phyloP scores from a whole-genome alignment of 495 filamentous ascomycete species.

The Bacidia gigantensis region DNA sequence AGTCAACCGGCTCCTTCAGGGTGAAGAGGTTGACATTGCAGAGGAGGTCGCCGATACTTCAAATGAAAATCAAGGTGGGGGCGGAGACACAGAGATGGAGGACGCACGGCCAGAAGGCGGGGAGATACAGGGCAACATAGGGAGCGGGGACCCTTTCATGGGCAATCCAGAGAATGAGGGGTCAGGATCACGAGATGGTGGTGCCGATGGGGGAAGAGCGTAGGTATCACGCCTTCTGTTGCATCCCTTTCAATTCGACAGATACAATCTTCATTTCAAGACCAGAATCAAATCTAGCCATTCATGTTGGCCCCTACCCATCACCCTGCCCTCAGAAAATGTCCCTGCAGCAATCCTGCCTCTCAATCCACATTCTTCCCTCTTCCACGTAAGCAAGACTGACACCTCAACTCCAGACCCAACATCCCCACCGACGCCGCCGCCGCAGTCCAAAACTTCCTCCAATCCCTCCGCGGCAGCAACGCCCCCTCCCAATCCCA shows the following conservation, averaged over 20 bases:
- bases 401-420: neutral
- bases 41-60: conserved; percentile 55
- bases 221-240: conserved; percentile 51
- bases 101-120: conserved; percentile 51
- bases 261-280: neutral
- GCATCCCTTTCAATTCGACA: neutral
- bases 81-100: conserved; percentile 70
- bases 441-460: conserved; percentile 66
- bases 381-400: neutral
- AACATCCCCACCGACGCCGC: conserved; percentile 36
- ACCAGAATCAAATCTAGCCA: neutral
- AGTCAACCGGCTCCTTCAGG: conserved; percentile 70
- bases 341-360: neutral
- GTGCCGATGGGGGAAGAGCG: conserved; percentile 94
- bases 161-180: conserved; percentile 86
- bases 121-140: conserved; percentile 25
- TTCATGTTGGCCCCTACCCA: neutral
- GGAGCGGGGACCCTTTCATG: conserved; percentile 14
- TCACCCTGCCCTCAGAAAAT: neutral
- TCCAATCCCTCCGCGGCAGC: conserved; percentile 63
- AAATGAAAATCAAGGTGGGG: conserved; percentile 32
- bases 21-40: conserved; percentile 77
- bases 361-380: neutral
- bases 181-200: conserved; percentile 72
- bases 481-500: conserved; percentile 23